Conservation (phyloP, 768 basidiomycete species). For the Psilocybe tampanensis region DNA sequence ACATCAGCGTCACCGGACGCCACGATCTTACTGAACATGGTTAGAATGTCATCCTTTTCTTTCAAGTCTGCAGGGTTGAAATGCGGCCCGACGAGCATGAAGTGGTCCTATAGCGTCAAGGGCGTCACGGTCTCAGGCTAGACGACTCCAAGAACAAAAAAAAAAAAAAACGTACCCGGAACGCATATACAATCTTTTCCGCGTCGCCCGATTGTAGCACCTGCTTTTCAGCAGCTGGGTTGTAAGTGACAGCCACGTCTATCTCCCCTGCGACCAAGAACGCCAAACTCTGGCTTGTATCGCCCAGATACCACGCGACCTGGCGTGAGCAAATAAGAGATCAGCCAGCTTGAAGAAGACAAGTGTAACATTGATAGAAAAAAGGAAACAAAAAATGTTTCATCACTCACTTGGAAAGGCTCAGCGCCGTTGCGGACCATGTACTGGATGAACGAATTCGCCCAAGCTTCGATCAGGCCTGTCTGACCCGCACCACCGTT, state of each 20-base stretch:
- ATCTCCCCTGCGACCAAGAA: constrained; percentile 43
- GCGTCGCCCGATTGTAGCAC: constrained; percentile 32
- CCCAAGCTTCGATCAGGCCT: constrained; percentile 50
- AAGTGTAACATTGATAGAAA: not conserved
- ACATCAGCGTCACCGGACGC: constrained; percentile 43
- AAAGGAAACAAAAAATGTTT: not conserved
- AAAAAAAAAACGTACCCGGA: constrained; percentile 36
- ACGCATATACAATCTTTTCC: constrained; percentile 40
- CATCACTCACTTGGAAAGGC: constrained; percentile 34
- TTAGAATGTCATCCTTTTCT: constrained; percentile 33
- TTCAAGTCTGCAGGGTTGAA: constrained; percentile 46
- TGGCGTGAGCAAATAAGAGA: constrained; percentile 17
- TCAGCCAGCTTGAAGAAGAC: not conserved
- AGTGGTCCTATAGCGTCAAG: constrained; percentile 45
- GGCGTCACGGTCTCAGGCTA: not conserved
- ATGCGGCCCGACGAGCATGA: constrained; percentile 49
- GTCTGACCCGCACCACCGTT: constrained; percentile 56
- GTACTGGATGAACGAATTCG: constrained; percentile 46
- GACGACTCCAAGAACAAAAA: too few relatives aligned
- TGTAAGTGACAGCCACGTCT: constrained; percentile 56
- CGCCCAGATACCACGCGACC: constrained; percentile 61
- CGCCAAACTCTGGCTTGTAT: constrained; percentile 52
- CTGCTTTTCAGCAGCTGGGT: constrained; percentile 49
- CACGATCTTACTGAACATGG: constrained; percentile 52
- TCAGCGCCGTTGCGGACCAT: constrained; percentile 30